Conservation (phyloP, 2,329 filamentous ascomycete genomes). For the Penicillium sp. region DNA sequence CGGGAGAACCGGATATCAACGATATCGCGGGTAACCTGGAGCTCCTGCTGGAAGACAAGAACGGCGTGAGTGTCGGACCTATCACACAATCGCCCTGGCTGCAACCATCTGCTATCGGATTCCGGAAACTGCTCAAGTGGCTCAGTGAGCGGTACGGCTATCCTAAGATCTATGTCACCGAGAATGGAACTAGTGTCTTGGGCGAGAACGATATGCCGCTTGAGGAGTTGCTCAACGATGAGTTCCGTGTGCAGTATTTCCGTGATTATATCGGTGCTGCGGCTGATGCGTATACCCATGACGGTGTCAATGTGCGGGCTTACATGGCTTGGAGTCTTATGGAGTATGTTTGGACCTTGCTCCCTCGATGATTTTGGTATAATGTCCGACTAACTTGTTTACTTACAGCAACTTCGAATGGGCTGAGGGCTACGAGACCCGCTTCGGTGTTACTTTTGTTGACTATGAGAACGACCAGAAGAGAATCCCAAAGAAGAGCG, state of each 20-base stretch:
- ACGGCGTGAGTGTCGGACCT: conserved; percentile 71
- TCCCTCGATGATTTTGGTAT: not conserved
- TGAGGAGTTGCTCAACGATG: conserved; percentile 73
- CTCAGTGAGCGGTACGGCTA: conserved; percentile 72
- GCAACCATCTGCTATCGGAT: conserved; percentile 71
- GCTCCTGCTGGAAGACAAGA: conserved; percentile 67
- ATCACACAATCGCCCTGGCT: conserved; percentile 84
- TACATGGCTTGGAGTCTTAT: conserved; percentile 88
- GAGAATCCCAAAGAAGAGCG: conserved; percentile 81
- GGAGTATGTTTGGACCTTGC: conserved; percentile 53
- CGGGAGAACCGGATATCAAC: conserved; percentile 58
- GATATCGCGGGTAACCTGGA: conserved; percentile 78
- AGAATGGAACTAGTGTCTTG: conserved; percentile 83
- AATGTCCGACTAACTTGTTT: conserved; percentile 8
- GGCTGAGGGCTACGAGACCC: conserved; percentile 86
- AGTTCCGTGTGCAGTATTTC: conserved; percentile 80
- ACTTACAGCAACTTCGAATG: conserved; percentile 72
- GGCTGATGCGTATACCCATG: conserved; percentile 67
- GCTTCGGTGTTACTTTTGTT: conserved; percentile 81
- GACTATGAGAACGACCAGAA: conserved; percentile 79
- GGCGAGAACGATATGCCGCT: conserved; percentile 74
- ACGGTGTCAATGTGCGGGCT: conserved; percentile 74
- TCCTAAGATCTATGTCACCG: conserved; percentile 82
- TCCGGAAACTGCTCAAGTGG: conserved; percentile 75
- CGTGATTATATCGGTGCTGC: conserved; percentile 73